These are phyloP conservation scores for Zarea fungicola DNA, from an alignment of 2,329 filamentous ascomycete genomes.

Conservation along the genomic window DNA sequence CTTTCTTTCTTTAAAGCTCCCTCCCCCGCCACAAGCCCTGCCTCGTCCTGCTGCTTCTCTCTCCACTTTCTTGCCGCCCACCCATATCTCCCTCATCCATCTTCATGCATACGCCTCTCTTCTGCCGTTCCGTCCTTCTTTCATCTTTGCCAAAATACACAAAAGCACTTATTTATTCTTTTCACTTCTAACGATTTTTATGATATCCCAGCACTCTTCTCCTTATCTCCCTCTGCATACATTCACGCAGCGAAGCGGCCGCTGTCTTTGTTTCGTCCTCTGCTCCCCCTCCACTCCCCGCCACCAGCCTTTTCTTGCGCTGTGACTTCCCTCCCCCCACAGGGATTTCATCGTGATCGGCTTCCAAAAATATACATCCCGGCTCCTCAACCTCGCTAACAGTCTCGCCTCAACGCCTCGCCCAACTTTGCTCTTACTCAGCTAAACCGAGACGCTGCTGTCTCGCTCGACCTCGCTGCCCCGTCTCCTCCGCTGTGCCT, in stretches of 20 bases:
- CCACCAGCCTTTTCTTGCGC: constrained; percentile 9
- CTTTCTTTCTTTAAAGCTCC: neutral
- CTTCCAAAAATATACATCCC: neutral
- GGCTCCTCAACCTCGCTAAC: constrained; percentile 3
- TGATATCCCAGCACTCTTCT: neutral
- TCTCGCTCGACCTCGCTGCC: neutral
- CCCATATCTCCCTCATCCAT: constrained; percentile 10
- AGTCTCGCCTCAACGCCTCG: neutral
- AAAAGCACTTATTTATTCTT: neutral
- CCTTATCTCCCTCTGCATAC: neutral
- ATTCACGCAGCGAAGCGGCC: constrained; percentile 6
- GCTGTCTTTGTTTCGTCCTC: constrained; percentile 11
- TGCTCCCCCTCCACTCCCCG: neutral
- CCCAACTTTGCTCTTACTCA: neutral
- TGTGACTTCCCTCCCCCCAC: constrained; percentile 3
- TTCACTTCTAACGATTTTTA: constrained; percentile 1
- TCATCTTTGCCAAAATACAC: constrained; percentile 4
- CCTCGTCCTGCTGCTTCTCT: constrained; percentile 8
- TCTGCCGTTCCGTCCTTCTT: constrained; percentile 8
- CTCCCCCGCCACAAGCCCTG: constrained; percentile 8
- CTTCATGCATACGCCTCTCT: constrained; percentile 10
- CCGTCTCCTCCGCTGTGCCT: neutral
- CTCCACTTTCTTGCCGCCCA: constrained; percentile 12
- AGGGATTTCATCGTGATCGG: neutral
- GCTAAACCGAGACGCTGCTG: neutral